Evolutionary conservation across 768 basidiomycete species (phyloP).

Genomic region (Tephrocybe sp.): DNA sequence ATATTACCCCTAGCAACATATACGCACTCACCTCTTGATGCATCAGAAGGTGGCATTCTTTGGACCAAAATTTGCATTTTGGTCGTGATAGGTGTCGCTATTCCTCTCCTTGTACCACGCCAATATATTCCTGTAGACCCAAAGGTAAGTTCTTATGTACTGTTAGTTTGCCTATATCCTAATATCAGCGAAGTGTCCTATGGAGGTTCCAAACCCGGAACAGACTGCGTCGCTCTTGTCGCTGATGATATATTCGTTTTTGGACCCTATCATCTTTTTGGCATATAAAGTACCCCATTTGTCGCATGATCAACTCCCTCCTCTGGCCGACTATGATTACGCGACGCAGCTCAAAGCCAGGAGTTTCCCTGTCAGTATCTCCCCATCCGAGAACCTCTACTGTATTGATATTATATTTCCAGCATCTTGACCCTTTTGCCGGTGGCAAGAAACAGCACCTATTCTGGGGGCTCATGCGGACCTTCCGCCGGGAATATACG

Average conservation of each 20-base stretch:
- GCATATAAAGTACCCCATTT: slow-evolving; percentile 48
- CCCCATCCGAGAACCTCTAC: not conserved
- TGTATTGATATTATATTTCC: slow-evolving; percentile 3
- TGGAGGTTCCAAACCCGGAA: slow-evolving; percentile 39
- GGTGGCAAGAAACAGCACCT: slow-evolving; percentile 41
- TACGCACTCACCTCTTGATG: slow-evolving; percentile 46
- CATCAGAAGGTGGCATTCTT: slow-evolving; percentile 41
- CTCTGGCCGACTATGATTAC: slow-evolving; percentile 61
- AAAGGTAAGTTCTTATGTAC: slow-evolving; percentile 20
- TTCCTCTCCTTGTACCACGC: slow-evolving; percentile 56
- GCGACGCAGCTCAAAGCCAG: slow-evolving; percentile 23
- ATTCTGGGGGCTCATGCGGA: slow-evolving; percentile 41
- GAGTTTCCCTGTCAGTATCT: slow-evolving; percentile 26
- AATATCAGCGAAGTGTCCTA: slow-evolving; percentile 26
- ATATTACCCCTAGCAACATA: slow-evolving; percentile 59
- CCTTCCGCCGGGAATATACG: slow-evolving; percentile 32
- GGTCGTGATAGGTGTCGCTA: slow-evolving; percentile 37
- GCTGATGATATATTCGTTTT: slow-evolving; percentile 44
- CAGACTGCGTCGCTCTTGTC: slow-evolving; percentile 49
- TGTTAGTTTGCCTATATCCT: not conserved
- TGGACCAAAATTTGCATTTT: slow-evolving; percentile 55
- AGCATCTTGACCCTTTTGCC: slow-evolving; percentile 37
- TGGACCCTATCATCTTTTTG: slow-evolving; percentile 48
- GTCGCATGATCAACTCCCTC: slow-evolving; percentile 52
- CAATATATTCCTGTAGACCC: slow-evolving; percentile 59